Conservation (phyloP, 2,329 filamentous ascomycete genomes). For the Dryadomyces sulphureus region DNA sequence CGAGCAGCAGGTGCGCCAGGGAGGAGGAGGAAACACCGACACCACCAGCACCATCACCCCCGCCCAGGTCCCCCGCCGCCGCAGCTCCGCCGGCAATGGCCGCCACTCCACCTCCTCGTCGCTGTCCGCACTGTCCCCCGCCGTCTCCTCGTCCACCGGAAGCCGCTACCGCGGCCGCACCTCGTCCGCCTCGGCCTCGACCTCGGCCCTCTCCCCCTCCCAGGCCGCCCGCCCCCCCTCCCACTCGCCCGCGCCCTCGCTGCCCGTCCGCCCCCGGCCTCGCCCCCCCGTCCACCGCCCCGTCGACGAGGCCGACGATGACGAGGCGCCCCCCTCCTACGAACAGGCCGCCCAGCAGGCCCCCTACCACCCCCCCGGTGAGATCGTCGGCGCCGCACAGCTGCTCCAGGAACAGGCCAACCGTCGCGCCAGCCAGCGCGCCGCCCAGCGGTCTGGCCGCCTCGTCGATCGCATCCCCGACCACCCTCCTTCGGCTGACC, state of each 20-base stretch:
- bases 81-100: slow-evolving; percentile 23
- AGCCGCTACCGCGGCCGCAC: no score
- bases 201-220: background rate
- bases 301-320: slow-evolving; percentile 22
- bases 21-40: no score
- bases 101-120: background rate
- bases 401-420: no score
- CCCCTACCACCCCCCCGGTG: slow-evolving; percentile 35
- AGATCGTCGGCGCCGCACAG: slow-evolving; percentile 10
- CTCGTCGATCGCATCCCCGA: no score
- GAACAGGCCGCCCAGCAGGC: slow-evolving; percentile 38
- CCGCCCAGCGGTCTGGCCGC: no score
- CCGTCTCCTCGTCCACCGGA: background rate
- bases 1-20: slow-evolving; percentile 41
- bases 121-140: background rate
- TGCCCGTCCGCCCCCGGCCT: background rate
- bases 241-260: background rate
- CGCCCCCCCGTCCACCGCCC: slow-evolving; percentile 19
- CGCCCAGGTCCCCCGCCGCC: slow-evolving; percentile 12
- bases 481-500: no score
- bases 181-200: background rate
- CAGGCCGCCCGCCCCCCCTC: background rate
- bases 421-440: no score
- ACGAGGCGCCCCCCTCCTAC: slow-evolving; percentile 40
- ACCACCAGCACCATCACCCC: slow-evolving; percentile 1